Evolutionary conservation across 495 filamentous ascomycete genomes (phyloP).

Genomic region (Podospora anserina): DNA sequence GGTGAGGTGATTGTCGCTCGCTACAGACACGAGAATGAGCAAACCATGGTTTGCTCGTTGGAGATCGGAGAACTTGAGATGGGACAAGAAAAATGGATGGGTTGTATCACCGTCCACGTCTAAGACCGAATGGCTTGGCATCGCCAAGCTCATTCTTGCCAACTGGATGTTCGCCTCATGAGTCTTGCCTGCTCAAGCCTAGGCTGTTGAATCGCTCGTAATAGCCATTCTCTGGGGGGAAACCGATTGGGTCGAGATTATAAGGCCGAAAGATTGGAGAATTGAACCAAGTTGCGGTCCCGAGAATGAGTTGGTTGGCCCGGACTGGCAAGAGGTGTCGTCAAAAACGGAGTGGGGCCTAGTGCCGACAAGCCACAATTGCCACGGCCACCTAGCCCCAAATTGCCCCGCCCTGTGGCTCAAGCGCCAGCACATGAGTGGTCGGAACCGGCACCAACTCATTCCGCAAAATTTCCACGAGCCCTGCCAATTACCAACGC

Average conservation of each 20-base stretch:
- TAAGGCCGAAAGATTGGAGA: neutral
- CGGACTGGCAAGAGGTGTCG: neutral
- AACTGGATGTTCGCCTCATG: neutral
- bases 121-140: neutral
- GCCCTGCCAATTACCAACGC: slow-evolving; percentile 39
- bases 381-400: neutral
- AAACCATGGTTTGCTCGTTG: neutral
- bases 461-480: slow-evolving; percentile 36
- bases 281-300: neutral
- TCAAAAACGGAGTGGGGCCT: neutral
- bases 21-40: neutral
- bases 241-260: neutral
- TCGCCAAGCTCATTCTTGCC: neutral
- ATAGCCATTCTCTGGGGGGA: neutral
- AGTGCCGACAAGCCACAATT: slow-evolving; percentile 10
- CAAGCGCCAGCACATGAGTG: slow-evolving; percentile 5
- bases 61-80: neutral
- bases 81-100: neutral
- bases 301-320: neutral
- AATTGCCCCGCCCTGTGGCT: slow-evolving; percentile 24
- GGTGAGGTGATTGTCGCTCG: neutral
- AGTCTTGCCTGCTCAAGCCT: neutral
- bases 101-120: neutral
- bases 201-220: neutral
- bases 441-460: slow-evolving; percentile 32